Evolutionary conservation across 2,329 filamentous ascomycete genomes (phyloP).

Genomic region (Blastomyces emzantsi): DNA sequence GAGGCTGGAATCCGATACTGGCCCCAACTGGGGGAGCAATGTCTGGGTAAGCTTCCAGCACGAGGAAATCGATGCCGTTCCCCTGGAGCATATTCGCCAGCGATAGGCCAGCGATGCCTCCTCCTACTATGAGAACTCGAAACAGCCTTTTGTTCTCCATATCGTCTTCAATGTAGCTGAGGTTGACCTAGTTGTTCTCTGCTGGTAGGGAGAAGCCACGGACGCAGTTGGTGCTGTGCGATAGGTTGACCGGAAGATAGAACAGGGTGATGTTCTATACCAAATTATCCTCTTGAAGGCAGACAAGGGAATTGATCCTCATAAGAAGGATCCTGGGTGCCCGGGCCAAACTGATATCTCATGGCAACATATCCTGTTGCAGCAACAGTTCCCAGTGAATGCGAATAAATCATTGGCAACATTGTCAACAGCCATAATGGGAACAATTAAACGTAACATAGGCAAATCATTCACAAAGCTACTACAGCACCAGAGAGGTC

Average conservation of each 20-base stretch:
- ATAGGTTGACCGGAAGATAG: not conserved
- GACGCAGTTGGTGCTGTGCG: not conserved
- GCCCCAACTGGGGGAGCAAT: constrained; percentile 43
- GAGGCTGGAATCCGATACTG: constrained; percentile 39
- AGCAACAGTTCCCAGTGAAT: not conserved
- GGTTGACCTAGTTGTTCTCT: not conserved
- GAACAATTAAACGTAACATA: too few species aligned
- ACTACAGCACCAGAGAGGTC: too few species aligned
- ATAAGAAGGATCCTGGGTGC: not conserved
- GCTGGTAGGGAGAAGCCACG: not conserved
- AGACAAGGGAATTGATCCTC: not conserved
- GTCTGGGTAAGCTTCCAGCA: constrained; percentile 38
- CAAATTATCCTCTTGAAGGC: not conserved
- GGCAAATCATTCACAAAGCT: too few species aligned
- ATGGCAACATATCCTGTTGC: too few species aligned
- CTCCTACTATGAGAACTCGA: constrained; percentile 42
- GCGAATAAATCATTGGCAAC: not conserved
- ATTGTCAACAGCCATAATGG: not conserved
- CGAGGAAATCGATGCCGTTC: constrained; percentile 40
- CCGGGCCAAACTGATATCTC: too few species aligned
- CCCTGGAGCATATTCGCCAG: constrained; percentile 41
- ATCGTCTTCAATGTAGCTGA: too few species aligned
- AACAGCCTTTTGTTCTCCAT: constrained; percentile 9
- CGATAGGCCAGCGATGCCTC: constrained; percentile 40
- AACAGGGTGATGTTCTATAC: not conserved